Conservation (phyloP, 2,329 filamentous ascomycete species). For the Bipolaris cookei region DNA sequence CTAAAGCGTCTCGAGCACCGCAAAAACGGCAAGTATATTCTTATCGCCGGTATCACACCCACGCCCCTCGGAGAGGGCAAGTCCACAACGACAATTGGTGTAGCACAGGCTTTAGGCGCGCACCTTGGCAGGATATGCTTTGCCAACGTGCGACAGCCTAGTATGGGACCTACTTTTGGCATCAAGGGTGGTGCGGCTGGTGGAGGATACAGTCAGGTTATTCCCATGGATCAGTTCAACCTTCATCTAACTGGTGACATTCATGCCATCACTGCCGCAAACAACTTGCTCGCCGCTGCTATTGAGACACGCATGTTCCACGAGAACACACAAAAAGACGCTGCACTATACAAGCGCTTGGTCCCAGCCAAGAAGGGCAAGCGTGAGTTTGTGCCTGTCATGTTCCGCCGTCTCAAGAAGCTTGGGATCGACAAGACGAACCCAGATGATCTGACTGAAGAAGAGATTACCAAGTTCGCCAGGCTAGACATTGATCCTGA, state of each 20-base stretch:
- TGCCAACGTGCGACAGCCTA: conserved; percentile 95
- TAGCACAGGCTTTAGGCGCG: conserved; percentile 89
- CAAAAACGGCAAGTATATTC: conserved; percentile 85
- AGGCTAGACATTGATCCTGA: conserved; percentile 94
- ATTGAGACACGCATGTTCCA: conserved; percentile 99
- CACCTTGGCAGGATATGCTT: conserved; percentile 88
- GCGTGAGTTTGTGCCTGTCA: conserved; percentile 83
- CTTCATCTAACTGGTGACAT: conserved; percentile 97
- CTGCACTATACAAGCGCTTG: conserved; percentile 81
- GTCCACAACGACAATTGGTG: conserved; percentile 95
- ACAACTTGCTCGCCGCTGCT: conserved; percentile 94
- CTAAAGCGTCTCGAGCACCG: conserved; percentile 86
- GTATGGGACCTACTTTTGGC: conserved; percentile 96
- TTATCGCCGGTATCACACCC: conserved; percentile 94
- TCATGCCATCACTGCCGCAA: conserved; percentile 94
- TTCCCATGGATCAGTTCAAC: conserved; percentile 99
- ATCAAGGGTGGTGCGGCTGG: conserved; percentile 98
- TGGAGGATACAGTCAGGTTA: conserved; percentile 98
- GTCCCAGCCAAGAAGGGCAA: conserved; percentile 90
- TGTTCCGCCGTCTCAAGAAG: conserved; percentile 94
- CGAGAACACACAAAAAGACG: conserved; percentile 93
- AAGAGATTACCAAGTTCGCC: conserved; percentile 88
- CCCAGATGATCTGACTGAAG: conserved; percentile 85
- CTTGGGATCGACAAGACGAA: conserved; percentile 95
- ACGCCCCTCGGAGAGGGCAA: conserved; percentile 97